Evolutionary conservation across 169 alveolate species (phyloP).

Genomic region (Cardiosporidium cionae): DNA sequence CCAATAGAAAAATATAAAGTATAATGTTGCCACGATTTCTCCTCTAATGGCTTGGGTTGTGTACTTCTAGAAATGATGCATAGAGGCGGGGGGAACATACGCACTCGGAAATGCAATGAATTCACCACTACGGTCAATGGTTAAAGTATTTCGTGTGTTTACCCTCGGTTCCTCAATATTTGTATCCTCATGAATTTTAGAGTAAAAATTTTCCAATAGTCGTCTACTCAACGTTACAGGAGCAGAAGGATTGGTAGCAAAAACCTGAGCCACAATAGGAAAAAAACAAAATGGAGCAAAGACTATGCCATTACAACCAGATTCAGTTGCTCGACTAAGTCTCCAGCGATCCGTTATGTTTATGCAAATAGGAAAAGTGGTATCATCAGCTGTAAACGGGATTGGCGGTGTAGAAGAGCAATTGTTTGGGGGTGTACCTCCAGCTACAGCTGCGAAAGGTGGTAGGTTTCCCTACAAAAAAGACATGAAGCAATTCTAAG

Average conservation of each 20-base stretch:
- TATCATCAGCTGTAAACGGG: slow-evolving; percentile 2
- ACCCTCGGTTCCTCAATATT: no score
- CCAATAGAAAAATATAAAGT: no score
- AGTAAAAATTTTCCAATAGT: no score
- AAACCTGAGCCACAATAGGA: background rate
- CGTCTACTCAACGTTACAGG: background rate
- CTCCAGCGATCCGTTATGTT: slow-evolving; percentile 6
- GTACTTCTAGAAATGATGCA: no score
- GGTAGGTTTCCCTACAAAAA: slow-evolving; percentile 10
- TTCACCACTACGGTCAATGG: no score
- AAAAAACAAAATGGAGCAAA: slow-evolving; percentile 8
- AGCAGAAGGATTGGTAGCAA: slow-evolving; percentile 3
- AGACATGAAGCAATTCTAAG: background rate
- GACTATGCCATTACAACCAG: slow-evolving; percentile 13
- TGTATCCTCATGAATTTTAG: no score
- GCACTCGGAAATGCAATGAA: no score
- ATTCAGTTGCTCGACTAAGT: slow-evolving; percentile 2
- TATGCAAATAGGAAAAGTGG: slow-evolving; percentile 8
- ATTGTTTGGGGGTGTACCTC: slow-evolving; percentile 6
- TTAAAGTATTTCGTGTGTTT: no score
- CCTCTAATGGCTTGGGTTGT: no score
- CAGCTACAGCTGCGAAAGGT: slow-evolving; percentile 20
- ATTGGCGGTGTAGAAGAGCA: slow-evolving; percentile 9
- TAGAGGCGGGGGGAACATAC: no score
- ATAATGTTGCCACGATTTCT: no score